phyloP scores from a whole-genome alignment of 164 flowering plant species.

The Magnolia sinica region DNA sequence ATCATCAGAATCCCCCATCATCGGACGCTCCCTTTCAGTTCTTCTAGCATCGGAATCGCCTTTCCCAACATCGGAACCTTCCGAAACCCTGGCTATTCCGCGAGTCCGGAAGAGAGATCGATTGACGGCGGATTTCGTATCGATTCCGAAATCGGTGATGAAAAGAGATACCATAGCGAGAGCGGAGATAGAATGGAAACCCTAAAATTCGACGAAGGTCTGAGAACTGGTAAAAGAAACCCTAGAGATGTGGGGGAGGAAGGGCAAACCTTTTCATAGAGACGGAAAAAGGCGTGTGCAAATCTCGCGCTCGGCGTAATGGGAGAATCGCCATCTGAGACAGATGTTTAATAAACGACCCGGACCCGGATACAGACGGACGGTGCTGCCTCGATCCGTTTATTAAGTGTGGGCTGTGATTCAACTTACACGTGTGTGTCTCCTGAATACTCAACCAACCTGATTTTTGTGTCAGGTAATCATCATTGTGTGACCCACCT shows the following conservation, averaged over 20 bases:
- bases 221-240: neutral
- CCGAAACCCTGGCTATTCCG: slow-evolving; percentile 10
- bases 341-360: no score
- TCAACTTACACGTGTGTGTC: no score
- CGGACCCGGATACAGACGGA: no score
- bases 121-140: slow-evolving; percentile 6
- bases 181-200: slow-evolving; percentile 1
- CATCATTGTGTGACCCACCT: no score
- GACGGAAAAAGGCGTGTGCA: neutral
- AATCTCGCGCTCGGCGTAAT: neutral
- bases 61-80: neutral
- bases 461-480: no score
- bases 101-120: neutral
- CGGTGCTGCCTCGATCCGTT: no score
- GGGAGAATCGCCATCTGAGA: neutral
- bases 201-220: neutral
- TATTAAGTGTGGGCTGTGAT: no score
- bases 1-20: slow-evolving; percentile 9
- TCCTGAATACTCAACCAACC: no score
- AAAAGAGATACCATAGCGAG: slow-evolving; percentile 5
- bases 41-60: neutral
- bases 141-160: slow-evolving; percentile 12
- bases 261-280: neutral
- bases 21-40: neutral
- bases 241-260: neutral